A percentile compares a stretch with the other conserved stretches of the same genome.
Conservation (phyloP, 116 monocot species). For the Papilionanthe hybrid region DNA sequence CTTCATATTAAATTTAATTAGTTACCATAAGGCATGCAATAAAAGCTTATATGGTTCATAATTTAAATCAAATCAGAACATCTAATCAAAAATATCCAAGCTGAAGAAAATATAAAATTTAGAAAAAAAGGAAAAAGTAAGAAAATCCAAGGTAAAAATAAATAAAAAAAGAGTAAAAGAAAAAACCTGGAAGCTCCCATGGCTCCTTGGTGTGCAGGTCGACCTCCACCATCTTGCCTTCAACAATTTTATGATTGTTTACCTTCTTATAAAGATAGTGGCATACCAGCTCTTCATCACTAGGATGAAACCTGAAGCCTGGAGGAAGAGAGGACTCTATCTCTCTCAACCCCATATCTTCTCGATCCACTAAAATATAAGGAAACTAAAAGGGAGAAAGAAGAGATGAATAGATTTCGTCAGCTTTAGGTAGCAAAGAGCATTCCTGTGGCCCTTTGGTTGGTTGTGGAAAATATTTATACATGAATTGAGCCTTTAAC, state of each 20-base stretch:
- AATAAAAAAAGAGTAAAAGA: not conserved
- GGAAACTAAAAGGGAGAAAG: not conserved
- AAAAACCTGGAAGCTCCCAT: constrained; percentile 55
- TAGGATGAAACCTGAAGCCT: constrained; percentile 57
- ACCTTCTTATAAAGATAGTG: constrained; percentile 58
- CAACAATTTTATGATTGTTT: constrained; percentile 21
- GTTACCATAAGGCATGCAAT: too few relatives aligned
- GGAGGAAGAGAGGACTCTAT: constrained; percentile 55
- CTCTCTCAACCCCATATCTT: constrained; percentile 25
- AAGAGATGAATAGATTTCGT: not conserved
- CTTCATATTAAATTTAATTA: too few relatives aligned
- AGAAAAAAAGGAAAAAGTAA: too few relatives aligned
- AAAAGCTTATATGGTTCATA: too few relatives aligned
- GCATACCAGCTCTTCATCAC: constrained; percentile 58
- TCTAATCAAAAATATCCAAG: too few relatives aligned
- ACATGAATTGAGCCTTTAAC: not conserved
- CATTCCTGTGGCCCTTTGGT: not conserved
- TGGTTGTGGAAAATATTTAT: not conserved
- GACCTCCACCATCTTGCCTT: constrained; percentile 56
- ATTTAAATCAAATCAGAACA: too few relatives aligned
- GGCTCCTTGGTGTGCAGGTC: constrained; percentile 52
- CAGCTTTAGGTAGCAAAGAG: constrained; percentile 9
- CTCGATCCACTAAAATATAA: not conserved
- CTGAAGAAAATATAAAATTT: too few relatives aligned
- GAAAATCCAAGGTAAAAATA: not conserved